Percentiles rank a stretch among this genome's conserved stretches.
phyloP scores from a whole-genome alignment of 1,139 yeast genomes.

The Geotrichum phurueaensis region DNA sequence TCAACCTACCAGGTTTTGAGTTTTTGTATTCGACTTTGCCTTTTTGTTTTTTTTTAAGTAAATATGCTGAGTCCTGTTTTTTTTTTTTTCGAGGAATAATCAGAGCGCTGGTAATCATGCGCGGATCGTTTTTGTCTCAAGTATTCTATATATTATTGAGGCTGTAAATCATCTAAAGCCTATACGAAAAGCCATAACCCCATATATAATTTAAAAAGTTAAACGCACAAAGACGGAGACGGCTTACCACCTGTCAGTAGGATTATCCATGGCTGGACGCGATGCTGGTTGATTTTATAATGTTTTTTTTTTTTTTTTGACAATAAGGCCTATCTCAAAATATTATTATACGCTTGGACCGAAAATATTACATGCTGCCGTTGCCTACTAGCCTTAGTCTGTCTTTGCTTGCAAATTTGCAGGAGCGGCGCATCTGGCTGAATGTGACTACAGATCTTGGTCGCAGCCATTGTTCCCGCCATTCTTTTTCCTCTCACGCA shows the following conservation, averaged over 20 bases:
- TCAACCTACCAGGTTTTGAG: neutral
- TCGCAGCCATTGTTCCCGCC: neutral
- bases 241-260: neutral
- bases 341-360: neutral
- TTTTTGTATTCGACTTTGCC: neutral
- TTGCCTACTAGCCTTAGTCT: neutral
- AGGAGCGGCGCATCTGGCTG: neutral
- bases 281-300: neutral
- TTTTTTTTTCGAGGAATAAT: neutral
- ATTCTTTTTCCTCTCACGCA: neutral
- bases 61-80: neutral
- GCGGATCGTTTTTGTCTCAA: neutral
- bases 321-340: neutral
- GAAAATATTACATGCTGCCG: neutral
- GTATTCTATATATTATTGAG: neutral
- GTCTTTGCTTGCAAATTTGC: neutral
- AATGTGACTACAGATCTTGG: neutral
- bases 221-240: neutral
- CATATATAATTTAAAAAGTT: neutral
- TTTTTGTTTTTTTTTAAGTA: neutral
- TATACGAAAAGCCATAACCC: neutral
- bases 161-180: neutral
- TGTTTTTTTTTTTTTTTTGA: too few relatives aligned
- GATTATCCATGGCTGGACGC: neutral
- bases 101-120: neutral